phyloP scores from a whole-genome alignment of 257 asterid genomes.

The Capsicum baccatum region DNA sequence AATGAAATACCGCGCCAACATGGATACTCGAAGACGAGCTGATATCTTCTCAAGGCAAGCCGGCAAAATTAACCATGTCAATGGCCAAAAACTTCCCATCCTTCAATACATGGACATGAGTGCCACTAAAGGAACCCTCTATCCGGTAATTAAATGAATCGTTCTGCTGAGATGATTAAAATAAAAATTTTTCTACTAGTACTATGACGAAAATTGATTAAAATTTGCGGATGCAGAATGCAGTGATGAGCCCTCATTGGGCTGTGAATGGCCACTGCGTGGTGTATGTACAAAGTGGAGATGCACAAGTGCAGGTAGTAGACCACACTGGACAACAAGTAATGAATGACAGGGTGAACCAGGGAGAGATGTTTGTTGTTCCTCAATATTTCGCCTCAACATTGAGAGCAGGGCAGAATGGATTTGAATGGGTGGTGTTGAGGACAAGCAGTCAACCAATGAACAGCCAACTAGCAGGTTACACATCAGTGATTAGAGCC shows the following conservation, averaged over 20 bases:
- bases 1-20: constrained; percentile 51
- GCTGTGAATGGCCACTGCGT: constrained; percentile 55
- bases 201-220: neutral
- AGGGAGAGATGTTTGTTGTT: constrained; percentile 71
- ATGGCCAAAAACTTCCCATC: constrained; percentile 62
- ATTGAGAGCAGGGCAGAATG: constrained; percentile 52
- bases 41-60: constrained; percentile 68
- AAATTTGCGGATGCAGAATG: constrained; percentile 41
- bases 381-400: constrained; percentile 65
- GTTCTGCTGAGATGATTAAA: neutral
- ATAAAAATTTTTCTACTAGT: neutral
- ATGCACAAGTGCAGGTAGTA: constrained; percentile 58
- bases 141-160: constrained; percentile 48
- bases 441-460: constrained; percentile 65
- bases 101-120: constrained; percentile 71
- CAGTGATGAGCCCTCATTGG: constrained; percentile 67
- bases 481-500: constrained; percentile 70
- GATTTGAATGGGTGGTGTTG: constrained; percentile 64
- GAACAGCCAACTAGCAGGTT: constrained; percentile 61
- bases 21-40: constrained; percentile 49
- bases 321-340: constrained; percentile 53
- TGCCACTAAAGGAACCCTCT: constrained; percentile 62
- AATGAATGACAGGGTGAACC: constrained; percentile 64
- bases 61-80: constrained; percentile 60
- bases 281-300: constrained; percentile 64